phyloP scores from a whole-genome alignment of 2,329 filamentous ascomycete species.

The Botrytis galanthina region DNA sequence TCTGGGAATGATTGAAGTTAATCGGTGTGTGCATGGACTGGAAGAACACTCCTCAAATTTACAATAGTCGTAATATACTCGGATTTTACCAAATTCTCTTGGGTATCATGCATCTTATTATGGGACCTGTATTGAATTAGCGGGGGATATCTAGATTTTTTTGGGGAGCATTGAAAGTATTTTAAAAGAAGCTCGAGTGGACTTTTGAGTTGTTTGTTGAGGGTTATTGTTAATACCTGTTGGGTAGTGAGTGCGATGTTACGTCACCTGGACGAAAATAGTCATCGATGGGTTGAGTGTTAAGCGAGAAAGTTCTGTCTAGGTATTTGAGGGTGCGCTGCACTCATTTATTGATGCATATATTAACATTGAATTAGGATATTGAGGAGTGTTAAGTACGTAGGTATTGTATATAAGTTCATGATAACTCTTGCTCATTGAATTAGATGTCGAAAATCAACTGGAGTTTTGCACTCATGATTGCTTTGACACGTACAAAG shows the following conservation, averaged over 20 bases:
- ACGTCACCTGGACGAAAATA: neutral
- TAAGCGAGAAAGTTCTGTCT: neutral
- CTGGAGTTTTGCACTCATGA: neutral
- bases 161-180: neutral
- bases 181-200: neutral
- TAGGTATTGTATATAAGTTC: neutral
- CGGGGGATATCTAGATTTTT: accelerated
- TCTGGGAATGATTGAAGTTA: neutral
- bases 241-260: neutral
- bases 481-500: neutral
- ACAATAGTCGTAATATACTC: neutral
- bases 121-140: neutral
- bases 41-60: neutral
- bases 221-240: neutral
- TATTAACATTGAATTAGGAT: accelerated
- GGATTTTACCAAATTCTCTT: neutral
- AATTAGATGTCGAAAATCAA: neutral
- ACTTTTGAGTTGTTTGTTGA: neutral
- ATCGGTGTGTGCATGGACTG: neutral
- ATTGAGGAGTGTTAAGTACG: neutral
- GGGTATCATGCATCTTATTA: neutral
- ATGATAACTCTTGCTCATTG: neutral
- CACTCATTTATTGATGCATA: neutral
- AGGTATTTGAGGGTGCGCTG: neutral
- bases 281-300: neutral